phyloP scores from a whole-genome alignment of 345 rosid genomes.

The Gossypioides kirkii region DNA sequence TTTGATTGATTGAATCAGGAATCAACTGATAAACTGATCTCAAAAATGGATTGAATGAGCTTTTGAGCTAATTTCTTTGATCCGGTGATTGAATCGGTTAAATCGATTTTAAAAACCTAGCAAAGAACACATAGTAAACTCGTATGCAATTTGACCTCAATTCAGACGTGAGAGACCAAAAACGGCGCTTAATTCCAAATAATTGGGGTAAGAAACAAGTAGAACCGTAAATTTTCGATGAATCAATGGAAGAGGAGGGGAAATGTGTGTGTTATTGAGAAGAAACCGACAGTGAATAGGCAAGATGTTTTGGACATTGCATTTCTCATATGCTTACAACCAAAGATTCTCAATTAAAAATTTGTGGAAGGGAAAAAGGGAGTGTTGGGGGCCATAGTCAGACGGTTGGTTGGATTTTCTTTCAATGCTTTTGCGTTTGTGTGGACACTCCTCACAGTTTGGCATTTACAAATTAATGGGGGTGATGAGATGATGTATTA shows the following conservation, averaged over 20 bases:
- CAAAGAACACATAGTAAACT: too few relatives aligned
- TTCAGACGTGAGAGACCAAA: too few relatives aligned
- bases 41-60: too few relatives aligned
- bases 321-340: constrained; percentile 11
- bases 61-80: too few relatives aligned
- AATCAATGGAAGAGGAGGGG: constrained; percentile 1
- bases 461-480: not conserved
- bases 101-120: too few relatives aligned
- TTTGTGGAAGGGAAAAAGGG: not conserved
- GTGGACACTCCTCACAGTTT: constrained; percentile 1
- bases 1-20: too few relatives aligned
- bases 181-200: not conserved
- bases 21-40: too few relatives aligned
- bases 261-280: constrained; percentile 1
- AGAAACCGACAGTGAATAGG: constrained; percentile 25
- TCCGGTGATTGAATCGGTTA: too few relatives aligned
- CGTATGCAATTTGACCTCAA: not conserved
- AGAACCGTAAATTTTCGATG: not conserved
- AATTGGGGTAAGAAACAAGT: not conserved
- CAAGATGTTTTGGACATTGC: constrained; percentile 28
- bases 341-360: constrained; percentile 29
- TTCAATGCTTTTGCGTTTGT: constrained; percentile 23
- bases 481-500: not conserved
- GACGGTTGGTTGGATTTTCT: constrained; percentile 50
- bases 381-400: constrained; percentile 44